Percentiles rank a stretch among this genome's conserved stretches.
Evolutionary conservation across 1,284 basidiomycete species (phyloP).

Genomic region (Boletellus sp.): DNA sequence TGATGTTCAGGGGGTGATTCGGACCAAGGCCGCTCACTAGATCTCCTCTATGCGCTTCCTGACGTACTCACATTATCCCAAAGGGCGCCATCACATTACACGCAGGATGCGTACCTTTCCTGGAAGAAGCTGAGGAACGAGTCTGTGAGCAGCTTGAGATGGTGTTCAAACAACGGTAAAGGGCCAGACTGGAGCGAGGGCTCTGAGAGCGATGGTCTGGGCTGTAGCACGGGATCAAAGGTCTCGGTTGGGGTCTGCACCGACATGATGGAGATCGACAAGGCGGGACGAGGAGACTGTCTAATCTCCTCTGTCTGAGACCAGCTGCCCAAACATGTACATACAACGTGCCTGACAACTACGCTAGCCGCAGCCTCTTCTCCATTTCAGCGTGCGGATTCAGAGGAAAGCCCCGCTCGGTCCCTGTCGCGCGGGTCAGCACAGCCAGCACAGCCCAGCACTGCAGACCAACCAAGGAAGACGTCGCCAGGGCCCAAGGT

Average conservation of each 20-base stretch:
- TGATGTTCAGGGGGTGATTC: neutral
- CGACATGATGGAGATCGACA: conserved; percentile 23
- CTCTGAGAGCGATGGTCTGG: conserved; percentile 44
- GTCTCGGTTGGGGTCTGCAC: conserved; percentile 17
- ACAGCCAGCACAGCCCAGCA: neutral
- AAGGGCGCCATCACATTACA: neutral
- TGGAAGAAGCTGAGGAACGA: conserved; percentile 81
- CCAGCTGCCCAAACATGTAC: conserved; percentile 22
- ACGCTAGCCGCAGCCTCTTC: conserved; percentile 47
- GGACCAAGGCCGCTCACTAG: conserved; percentile 58
- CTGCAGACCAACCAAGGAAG: conserved; percentile 55
- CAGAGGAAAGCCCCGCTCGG: conserved; percentile 48
- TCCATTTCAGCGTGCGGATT: conserved; percentile 74
- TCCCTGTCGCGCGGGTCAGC: conserved; percentile 39
- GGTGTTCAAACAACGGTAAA: conserved; percentile 65
- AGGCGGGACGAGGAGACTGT: neutral
- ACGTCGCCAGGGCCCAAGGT: conserved; percentile 71
- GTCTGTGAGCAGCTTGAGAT: conserved; percentile 66
- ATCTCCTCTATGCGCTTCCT: conserved; percentile 80
- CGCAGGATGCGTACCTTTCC: conserved; percentile 62
- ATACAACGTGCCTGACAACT: conserved; percentile 16
- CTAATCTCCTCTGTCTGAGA: neutral
- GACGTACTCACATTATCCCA: conserved; percentile 9
- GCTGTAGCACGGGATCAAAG: conserved; percentile 16
- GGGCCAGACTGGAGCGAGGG: conserved; percentile 48